Evolutionary conservation across 371 early-diverging fungal genomes (phyloP).

Genomic region (Mucor plumbeus): DNA sequence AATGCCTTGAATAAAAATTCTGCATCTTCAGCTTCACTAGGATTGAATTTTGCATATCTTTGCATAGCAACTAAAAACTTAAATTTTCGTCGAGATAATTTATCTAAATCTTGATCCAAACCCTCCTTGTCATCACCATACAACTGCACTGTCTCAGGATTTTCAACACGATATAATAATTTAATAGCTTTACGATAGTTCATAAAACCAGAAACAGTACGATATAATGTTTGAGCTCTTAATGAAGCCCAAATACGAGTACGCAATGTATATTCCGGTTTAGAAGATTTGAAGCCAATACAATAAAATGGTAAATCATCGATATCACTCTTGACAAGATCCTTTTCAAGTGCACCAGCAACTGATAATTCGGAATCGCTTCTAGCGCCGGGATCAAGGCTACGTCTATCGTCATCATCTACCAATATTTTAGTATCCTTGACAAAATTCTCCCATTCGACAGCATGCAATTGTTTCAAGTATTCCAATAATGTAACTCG

Average conservation of each 20-base stretch:
- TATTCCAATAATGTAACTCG: constrained; percentile 87
- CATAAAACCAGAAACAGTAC: constrained; percentile 91
- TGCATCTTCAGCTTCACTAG: constrained; percentile 78
- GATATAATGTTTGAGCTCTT: constrained; percentile 87
- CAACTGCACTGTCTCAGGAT: constrained; percentile 71
- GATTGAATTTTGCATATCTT: constrained; percentile 77
- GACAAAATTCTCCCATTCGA: constrained; percentile 93
- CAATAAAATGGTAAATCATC: constrained; percentile 86
- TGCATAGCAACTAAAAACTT: constrained; percentile 91
- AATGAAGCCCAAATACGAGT: constrained; percentile 92
- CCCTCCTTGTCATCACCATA: constrained; percentile 67
- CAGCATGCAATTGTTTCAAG: constrained; percentile 81
- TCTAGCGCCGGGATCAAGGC: constrained; percentile 17
- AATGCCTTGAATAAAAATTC: constrained; percentile 81
- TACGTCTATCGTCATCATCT: constrained; percentile 57
- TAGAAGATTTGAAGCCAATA: constrained; percentile 82
- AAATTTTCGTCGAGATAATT: constrained; percentile 78
- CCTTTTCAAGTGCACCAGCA: constrained; percentile 25
- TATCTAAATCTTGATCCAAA: constrained; percentile 73
- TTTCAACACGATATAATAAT: constrained; percentile 82
- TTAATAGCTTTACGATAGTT: constrained; percentile 87
- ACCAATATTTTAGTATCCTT: constrained; percentile 84
- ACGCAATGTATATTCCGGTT: constrained; percentile 82
- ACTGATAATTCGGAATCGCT: constrained; percentile 21
- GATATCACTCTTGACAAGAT: constrained; percentile 43